Percentiles rank a stretch among this genome's conserved stretches.
phyloP scores from a whole-genome alignment of 2,329 filamentous ascomycete species.

The Drechslerella stenobrocha region DNA sequence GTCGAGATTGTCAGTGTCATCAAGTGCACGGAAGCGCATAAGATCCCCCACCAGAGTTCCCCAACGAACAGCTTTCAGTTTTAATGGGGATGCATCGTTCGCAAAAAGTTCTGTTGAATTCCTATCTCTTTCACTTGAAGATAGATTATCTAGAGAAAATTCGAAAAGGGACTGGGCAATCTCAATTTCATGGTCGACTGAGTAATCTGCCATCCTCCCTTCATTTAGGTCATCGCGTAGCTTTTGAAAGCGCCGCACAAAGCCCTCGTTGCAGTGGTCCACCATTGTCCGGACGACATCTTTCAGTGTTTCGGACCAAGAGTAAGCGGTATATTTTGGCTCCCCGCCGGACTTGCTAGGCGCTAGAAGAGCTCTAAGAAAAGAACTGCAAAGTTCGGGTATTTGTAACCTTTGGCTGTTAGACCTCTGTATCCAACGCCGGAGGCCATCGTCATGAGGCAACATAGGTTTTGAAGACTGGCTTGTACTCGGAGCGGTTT shows the following conservation, averaged over 20 bases:
- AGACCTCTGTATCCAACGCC: conserved; percentile 60
- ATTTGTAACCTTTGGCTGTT: conserved; percentile 62
- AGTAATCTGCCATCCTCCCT: conserved; percentile 11
- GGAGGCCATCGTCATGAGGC: conserved; percentile 59
- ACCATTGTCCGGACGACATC: conserved; percentile 49
- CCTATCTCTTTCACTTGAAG: conserved; percentile 50
- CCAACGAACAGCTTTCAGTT: conserved; percentile 51
- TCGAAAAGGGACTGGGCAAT: conserved; percentile 66
- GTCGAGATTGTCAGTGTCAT: conserved; percentile 49
- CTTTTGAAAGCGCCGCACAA: conserved; percentile 50
- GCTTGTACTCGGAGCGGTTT: conserved; percentile 29
- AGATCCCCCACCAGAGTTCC: conserved; percentile 51
- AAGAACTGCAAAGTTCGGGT: conserved; percentile 65
- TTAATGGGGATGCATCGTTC: conserved; percentile 36
- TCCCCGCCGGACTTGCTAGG: conserved; percentile 23
- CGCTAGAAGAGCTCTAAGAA: conserved; percentile 57
- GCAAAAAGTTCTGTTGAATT: conserved; percentile 48
- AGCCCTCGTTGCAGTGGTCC: conserved; percentile 50
- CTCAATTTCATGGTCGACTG: conserved; percentile 53
- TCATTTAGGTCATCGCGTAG: conserved; percentile 45
- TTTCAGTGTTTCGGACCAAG: conserved; percentile 51
- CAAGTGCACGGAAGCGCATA: conserved; percentile 50
- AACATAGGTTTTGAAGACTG: conserved; percentile 27
- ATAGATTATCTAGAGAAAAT: conserved; percentile 63
- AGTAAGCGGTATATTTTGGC: conserved; percentile 51